These are phyloP conservation scores for Ormosia emarginata DNA, from an alignment of 306 rosid genomes.

Conservation along the genomic window DNA sequence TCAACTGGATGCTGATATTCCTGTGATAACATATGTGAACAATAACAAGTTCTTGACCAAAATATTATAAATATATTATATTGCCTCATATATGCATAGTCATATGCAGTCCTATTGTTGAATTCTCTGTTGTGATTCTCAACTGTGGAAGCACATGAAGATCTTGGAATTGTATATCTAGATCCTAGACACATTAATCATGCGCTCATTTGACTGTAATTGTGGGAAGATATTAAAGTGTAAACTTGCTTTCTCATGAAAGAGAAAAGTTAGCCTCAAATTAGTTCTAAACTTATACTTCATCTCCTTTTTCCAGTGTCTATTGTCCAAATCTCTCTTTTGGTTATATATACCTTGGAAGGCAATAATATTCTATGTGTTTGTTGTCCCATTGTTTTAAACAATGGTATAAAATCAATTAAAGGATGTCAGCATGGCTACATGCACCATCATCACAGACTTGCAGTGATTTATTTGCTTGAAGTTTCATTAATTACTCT, in stretches of 20 bases:
- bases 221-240: not conserved
- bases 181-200: not conserved
- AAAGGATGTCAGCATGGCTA: not conserved
- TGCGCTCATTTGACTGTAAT: not conserved
- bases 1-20: constrained; percentile 4
- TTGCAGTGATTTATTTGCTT: constrained; percentile 11
- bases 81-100: not conserved
- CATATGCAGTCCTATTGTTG: not conserved
- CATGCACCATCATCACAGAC: not conserved
- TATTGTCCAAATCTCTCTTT: not conserved
- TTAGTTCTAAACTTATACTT: not conserved
- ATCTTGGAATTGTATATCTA: not conserved
- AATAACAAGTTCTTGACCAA: not conserved
- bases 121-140: not conserved
- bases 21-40: not conserved
- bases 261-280: not conserved
- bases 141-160: not conserved
- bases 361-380: not conserved
- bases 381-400: constrained; percentile 2
- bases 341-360: not conserved
- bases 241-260: not conserved
- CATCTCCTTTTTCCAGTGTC: not conserved
- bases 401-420: not conserved
- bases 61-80: not conserved
- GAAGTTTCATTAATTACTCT: constrained; percentile 3